phyloP scores from a whole-genome alignment of 2,329 filamentous ascomycete genomes.

The Colletotrichum somersetense region DNA sequence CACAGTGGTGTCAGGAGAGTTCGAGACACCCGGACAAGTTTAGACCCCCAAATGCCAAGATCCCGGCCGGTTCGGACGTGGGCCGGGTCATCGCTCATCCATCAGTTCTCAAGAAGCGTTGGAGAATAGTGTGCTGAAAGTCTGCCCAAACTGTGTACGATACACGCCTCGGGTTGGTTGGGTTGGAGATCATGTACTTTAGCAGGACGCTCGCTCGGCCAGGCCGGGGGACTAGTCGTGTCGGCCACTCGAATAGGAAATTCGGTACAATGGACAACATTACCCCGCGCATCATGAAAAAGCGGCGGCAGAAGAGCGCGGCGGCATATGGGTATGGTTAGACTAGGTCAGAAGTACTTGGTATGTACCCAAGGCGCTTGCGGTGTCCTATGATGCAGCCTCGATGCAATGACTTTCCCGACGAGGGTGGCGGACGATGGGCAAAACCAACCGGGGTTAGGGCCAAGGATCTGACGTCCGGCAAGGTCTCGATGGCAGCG shows the following conservation, averaged over 20 bases:
- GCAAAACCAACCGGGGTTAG: constrained; percentile 7
- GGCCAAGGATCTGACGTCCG: constrained; percentile 16
- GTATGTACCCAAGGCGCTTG: neutral
- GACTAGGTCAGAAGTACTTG: constrained; percentile 1
- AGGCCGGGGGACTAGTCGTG: constrained; percentile 14
- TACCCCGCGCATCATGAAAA: constrained; percentile 32
- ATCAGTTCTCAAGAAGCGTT: constrained; percentile 4
- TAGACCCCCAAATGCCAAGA: constrained; percentile 19
- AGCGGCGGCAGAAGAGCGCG: constrained; percentile 12
- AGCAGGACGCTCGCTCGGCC: constrained; percentile 19
- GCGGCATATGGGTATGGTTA: constrained; percentile 14
- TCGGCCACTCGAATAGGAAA: constrained; percentile 1
- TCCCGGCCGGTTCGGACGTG: constrained; percentile 29
- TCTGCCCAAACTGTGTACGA: neutral
- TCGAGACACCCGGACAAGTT: constrained; percentile 20
- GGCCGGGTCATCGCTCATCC: constrained; percentile 32
- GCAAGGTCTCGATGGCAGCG: neutral
- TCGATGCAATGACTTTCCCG: neutral
- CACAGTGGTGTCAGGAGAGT: constrained; percentile 36
- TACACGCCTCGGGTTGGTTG: neutral
- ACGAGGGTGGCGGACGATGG: constrained; percentile 15
- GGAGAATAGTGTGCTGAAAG: constrained; percentile 22
- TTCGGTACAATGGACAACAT: constrained; percentile 28
- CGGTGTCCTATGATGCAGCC: neutral
- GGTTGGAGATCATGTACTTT: constrained; percentile 15